Evolutionary conservation across 176 grass and related monocot species (phyloP), one percentile per base, ranked within the genome.

Genomic region (Cenchrus fungigraminus): DNA sequence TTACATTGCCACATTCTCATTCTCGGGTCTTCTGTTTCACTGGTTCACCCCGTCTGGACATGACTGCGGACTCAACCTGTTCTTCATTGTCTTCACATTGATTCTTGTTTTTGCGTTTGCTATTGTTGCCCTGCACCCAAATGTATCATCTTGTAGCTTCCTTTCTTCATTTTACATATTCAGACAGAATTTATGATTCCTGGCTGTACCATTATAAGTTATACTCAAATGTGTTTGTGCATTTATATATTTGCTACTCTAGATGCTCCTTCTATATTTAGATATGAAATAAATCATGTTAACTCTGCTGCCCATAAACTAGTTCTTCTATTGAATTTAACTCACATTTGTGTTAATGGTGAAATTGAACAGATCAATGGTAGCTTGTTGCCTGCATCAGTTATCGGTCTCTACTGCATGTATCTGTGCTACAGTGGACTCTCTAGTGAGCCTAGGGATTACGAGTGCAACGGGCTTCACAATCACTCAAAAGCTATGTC

Each of bases 31-130:
- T 46, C 86, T 99, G 46, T 99, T 99, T 91, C 90, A 99, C 79
- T 99, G 97, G 97, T 99, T 96, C 86, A 94, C 91, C 66, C 93
- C 97, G 51, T 96, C 97, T 15, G 97, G 91, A 83, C 91, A 96
- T 72, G 97, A 99, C 47, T 99, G 97, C 9, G 97, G 97, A 78
- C 86, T 99, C 54, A 99, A 99, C 66, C 59, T 91, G 65, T 99
- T 96, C 79, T 99, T 99, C 83, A 93, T 96, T 28, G 88, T 99
- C 74, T 89, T 91, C 82, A 99, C 93, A 45, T 74, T 99, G 82
- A 92, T 96, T 76, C 94, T 99, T 72, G 93, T 92, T 28, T 92
- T 96, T 84, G 65, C 73, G 6, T 99, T 99, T 9, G 93, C 93
- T 14, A 81, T 92, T 82, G 88, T 99, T 84, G 93, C 93, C 8